These are phyloP conservation scores for Brasilioporus rufonigricans DNA, from an alignment of 768 basidiomycete genomes.

Conservation along the genomic window DNA sequence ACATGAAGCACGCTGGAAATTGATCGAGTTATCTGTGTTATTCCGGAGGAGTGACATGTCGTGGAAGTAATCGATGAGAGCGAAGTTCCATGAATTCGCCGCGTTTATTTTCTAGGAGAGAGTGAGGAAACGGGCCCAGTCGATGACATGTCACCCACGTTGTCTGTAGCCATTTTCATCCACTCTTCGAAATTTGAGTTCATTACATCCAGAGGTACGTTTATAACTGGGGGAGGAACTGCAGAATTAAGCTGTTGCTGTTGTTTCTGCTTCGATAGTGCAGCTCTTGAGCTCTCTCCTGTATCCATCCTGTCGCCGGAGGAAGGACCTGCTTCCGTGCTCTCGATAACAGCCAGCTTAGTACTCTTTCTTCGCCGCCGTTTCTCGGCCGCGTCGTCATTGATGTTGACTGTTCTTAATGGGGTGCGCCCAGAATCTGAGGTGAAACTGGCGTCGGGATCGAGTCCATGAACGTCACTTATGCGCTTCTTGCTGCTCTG, in stretches of 20 bases:
- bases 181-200: constrained; percentile 96
- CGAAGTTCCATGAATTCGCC: constrained; percentile 96
- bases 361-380: constrained; percentile 77
- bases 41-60: constrained; percentile 96
- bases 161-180: constrained; percentile 99
- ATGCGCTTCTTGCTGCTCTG: constrained; percentile 37
- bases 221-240: constrained; percentile 51
- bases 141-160: constrained; percentile 49
- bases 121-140: constrained; percentile 5
- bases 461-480: constrained; percentile 49
- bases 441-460: constrained; percentile 33
- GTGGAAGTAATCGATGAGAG: constrained; percentile 98
- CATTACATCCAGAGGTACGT: constrained; percentile 79
- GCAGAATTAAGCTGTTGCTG: constrained; percentile 61
- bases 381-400: constrained; percentile 89
- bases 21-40: constrained; percentile 92
- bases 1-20: constrained; percentile 97
- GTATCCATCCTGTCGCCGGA: constrained; percentile 39
- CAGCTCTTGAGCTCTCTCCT: constrained; percentile 41
- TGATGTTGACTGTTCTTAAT: constrained; percentile 44
- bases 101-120: constrained; percentile 91
- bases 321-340: constrained; percentile 57
- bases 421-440: constrained; percentile 42
- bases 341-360: constrained; percentile 58
- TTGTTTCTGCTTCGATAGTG: constrained; percentile 52